These are phyloP conservation scores for Cercophora scortea DNA, from an alignment of 495 filamentous ascomycete species.

Conservation along the genomic window DNA sequence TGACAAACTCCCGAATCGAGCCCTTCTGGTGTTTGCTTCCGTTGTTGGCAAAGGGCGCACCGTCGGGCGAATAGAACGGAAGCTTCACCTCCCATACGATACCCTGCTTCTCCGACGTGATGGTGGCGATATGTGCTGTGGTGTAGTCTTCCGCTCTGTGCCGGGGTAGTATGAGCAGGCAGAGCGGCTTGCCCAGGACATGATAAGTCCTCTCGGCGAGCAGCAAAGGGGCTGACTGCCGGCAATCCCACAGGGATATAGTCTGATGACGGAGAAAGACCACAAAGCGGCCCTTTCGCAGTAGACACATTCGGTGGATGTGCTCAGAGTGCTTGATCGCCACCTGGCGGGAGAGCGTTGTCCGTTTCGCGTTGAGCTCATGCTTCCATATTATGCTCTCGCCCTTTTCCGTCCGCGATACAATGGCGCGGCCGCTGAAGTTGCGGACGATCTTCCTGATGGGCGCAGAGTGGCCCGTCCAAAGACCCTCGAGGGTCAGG, in stretches of 20 bases:
- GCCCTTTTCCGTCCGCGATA: constrained; percentile 72
- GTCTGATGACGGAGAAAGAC: constrained; percentile 72
- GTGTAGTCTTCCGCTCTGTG: constrained; percentile 43
- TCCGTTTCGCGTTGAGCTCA: constrained; percentile 28
- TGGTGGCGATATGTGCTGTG: constrained; percentile 66
- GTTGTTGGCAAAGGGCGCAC: constrained; percentile 8
- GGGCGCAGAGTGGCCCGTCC: constrained; percentile 77
- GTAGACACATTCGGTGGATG: constrained; percentile 75
- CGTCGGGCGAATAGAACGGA: constrained; percentile 28
- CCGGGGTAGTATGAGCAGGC: constrained; percentile 70
- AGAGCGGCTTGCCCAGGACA: constrained; percentile 66
- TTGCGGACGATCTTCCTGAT: constrained; percentile 83
- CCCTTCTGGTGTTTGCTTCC: constrained; percentile 26
- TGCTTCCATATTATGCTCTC: constrained; percentile 84
- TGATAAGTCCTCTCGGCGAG: constrained; percentile 53
- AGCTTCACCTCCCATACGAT: constrained; percentile 76
- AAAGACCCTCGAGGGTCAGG: constrained; percentile 50
- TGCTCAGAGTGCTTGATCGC: constrained; percentile 61
- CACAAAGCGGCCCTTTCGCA: constrained; percentile 67
- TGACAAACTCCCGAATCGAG: constrained; percentile 57
- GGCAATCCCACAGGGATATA: constrained; percentile 76
- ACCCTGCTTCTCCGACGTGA: constrained; percentile 74
- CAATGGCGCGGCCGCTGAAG: constrained; percentile 66
- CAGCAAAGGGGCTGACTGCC: constrained; percentile 44
- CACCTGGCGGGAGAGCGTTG: constrained; percentile 58